Base-by-base conservation (phyloP, 2,329 filamentous ascomycete species). In the Chalara sp. region DNA sequence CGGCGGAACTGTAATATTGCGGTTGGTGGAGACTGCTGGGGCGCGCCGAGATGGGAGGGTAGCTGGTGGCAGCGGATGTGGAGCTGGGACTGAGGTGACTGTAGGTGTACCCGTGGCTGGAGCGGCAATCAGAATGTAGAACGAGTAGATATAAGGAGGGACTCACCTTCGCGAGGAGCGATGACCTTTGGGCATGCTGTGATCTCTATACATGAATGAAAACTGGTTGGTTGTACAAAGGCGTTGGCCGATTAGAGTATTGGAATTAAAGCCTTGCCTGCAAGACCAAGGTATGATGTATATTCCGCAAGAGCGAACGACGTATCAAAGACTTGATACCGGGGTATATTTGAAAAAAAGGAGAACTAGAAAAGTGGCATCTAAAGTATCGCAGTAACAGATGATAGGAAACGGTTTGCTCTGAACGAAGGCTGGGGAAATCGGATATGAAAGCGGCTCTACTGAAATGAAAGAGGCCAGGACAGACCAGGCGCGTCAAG, bases 121-220 rank as follows among this genome's bases (percentile, higher is more conserved):
- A 28, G 21, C 2, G 21, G 21, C 10, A n/a, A 21, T 44, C 8
- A 29, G 41, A 29, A 21, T 21, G 12, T 4, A 44, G 28, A 44
- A 44, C 12, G 10, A 28, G 21, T 8, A 44, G 41, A 8, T 11
- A 44, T 12, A 44, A 44, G 12, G 10, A 8, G 21, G 10, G 41
- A 37, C 35, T 37, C n/a, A 37, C 35, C 55, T 59, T 51, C 53
- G 52, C 49, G 55, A 50, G 46, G 55, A 50, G 37, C 54, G 54
- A 44, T 57, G 55, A 43, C 54, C 57, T 58, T 60, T 63, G 33
- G 62, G 61, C 62, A 64, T 64, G 50, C 49, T 58, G 49, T 50
- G 39, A 37, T 37, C 35, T 37, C 35, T 37, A 37, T 37, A 37
- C 35, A 37, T 40, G 47, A 50, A 48, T 29, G 42, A 54, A 32